phyloP scores from a whole-genome alignment of 2,329 filamentous ascomycete species.

The Purpureocillium lavendulum region DNA sequence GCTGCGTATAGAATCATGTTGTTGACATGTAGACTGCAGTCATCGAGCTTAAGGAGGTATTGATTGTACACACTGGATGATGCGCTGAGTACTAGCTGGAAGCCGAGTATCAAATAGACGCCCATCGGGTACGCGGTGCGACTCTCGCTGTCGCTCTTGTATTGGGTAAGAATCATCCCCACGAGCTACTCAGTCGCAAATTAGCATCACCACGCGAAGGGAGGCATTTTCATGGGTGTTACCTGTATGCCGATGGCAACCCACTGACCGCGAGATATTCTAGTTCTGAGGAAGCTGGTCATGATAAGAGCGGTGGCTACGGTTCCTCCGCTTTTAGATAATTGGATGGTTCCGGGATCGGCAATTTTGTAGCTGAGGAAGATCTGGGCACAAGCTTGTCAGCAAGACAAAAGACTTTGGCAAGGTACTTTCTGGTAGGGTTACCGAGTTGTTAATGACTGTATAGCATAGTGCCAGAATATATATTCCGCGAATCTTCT shows the following conservation, averaged over 20 bases:
- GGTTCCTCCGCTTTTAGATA: conserved; percentile 22
- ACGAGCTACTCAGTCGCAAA: conserved; percentile 11
- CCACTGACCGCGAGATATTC: conserved; percentile 21
- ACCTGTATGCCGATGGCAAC: conserved; percentile 19
- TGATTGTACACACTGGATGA: conserved; percentile 25
- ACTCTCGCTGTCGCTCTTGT: conserved; percentile 7
- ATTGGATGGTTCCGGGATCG: conserved; percentile 22
- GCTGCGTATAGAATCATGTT: conserved; percentile 23
- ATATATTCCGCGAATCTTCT: conserved; percentile 8
- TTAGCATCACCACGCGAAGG: background rate
- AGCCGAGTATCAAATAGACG: conserved; percentile 21
- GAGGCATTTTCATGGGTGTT: background rate
- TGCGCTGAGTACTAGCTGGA: conserved; percentile 22
- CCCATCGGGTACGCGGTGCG: conserved; percentile 16
- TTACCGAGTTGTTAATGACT: conserved; percentile 22
- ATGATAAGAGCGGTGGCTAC: conserved; percentile 10
- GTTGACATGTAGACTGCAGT: conserved; percentile 21
- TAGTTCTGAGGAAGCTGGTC: conserved; percentile 17
- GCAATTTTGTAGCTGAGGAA: conserved; percentile 22
- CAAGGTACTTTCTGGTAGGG: too few species aligned
- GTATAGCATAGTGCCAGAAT: conserved; percentile 23
- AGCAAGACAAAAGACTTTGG: background rate
- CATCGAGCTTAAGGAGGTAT: conserved; percentile 19
- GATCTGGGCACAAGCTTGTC: conserved; percentile 9
- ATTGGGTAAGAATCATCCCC: conserved; percentile 21